Conservation (phyloP, 208 protist genomes). For the Trypanosoma melophagium region DNA sequence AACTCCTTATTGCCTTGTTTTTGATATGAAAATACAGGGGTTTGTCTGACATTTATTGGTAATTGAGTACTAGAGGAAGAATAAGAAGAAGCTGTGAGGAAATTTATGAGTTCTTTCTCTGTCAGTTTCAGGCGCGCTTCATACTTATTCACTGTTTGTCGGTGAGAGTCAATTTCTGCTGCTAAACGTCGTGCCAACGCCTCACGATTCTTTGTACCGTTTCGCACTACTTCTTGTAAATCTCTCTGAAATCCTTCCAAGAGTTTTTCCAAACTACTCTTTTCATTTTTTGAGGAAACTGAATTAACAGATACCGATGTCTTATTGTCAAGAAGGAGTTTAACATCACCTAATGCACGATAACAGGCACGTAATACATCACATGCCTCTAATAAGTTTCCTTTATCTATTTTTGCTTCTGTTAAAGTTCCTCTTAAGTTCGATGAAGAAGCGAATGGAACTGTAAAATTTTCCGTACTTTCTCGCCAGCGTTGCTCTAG, state of each 20-base stretch:
- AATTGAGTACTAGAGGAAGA: not conserved
- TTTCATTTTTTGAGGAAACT: conserved; percentile 14
- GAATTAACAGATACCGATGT: not conserved
- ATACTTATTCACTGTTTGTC: conserved; percentile 58
- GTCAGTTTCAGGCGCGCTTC: conserved; percentile 31
- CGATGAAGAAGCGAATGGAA: not conserved
- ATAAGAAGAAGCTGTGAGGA: conserved; percentile 9
- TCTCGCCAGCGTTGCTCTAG: not conserved
- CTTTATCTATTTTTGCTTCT: conserved; percentile 12
- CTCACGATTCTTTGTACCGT: conserved; percentile 38
- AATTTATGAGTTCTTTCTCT: conserved; percentile 11
- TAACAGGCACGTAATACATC: conserved; percentile 67
- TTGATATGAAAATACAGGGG: too few species aligned
- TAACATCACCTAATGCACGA: conserved; percentile 35
- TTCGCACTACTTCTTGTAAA: conserved; percentile 31
- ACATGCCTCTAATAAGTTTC: conserved; percentile 54
- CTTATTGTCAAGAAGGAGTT: not conserved
- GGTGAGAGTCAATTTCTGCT: conserved; percentile 54
- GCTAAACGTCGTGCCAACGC: conserved; percentile 51
- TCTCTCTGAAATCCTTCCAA: conserved; percentile 45
- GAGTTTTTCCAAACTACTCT: conserved; percentile 37
- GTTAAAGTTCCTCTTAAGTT: not conserved
- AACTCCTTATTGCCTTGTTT: too few species aligned
- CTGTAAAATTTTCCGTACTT: not conserved
- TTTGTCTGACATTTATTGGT: not conserved